Evolutionary conservation across 2,329 filamentous ascomycete genomes (phyloP), one percentile per base, ranked within the genome.

Genomic region (Diaporthe helianthi): DNA sequence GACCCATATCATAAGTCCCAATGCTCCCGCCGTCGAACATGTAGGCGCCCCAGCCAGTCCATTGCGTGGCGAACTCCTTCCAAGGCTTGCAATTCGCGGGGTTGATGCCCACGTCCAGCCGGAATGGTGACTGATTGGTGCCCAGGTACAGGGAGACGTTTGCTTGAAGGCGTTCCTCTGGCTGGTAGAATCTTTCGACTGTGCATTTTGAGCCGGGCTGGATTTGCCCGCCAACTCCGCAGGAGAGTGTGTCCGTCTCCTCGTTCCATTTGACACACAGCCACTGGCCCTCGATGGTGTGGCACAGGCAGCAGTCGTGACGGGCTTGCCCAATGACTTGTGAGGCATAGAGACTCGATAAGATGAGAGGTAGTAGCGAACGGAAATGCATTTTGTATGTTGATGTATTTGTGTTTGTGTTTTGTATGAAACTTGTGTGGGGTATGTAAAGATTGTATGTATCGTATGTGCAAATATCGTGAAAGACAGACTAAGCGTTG

Each of bases 251-350:
- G 19, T 61, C 58, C 4, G 58, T 17, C 10, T 24, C 24, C 29
- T 61, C 58, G 41, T 61, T 61, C 58, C 58, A 61, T 47, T 61
- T 61, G 22, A 61, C 58, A 12, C 58, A 61, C 19, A 61, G 41
- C 41, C 58, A 61, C 58, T 61, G 58, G 26, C 47, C 41, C 29
- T 47, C 58, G 7, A 61, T 36, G 29, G 33, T 47, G 26, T 61
- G 58, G 29, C 58, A 61, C 13, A 61, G 9, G n/a, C 58, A 61
- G 58, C 58, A 61, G 41, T 61, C 58, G n/a, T 26, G 19, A 1
- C 47, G 47, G 24, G 41, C 55, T 24, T 61, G 19, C 7, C 41
- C 58, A 8, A 61, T 12, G 19, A 19, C 58, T 61, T 61, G 58
- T 5, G 58, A 5, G 41, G 58, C 41, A 41, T 61, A 61, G 19